These are phyloP conservation scores for Fusarium sp. DNA, from an alignment of 2,329 filamentous ascomycete species.

Conservation along the genomic window DNA sequence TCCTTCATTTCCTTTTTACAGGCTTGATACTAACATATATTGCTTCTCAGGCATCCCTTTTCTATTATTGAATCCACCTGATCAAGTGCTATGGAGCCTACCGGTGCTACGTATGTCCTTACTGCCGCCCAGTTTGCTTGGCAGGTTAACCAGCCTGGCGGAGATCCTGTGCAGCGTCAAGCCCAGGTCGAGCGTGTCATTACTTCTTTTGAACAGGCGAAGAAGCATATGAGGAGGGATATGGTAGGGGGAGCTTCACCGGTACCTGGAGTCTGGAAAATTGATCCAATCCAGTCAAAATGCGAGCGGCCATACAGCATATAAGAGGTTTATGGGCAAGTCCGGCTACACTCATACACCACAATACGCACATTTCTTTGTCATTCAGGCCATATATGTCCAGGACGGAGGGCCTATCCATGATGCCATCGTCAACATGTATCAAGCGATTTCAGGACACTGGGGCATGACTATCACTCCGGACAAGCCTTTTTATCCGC, in stretches of 20 bases:
- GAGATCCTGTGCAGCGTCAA: not conserved
- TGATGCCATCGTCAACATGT: too few relatives aligned
- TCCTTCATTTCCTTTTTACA: accelerated
- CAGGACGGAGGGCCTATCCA: too few relatives aligned
- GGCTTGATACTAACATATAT: not conserved
- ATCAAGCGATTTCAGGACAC: too few relatives aligned
- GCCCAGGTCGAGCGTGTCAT: too few relatives aligned
- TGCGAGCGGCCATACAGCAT: not conserved
- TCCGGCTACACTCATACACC: too few relatives aligned
- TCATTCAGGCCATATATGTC: not conserved
- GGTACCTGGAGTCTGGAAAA: not conserved
- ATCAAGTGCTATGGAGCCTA: not conserved
- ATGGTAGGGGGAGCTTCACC: too few relatives aligned
- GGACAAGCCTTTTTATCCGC: too few relatives aligned
- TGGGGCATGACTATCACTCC: too few relatives aligned
- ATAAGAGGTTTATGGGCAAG: not conserved
- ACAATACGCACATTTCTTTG: not conserved
- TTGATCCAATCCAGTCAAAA: not conserved
- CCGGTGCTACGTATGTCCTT: not conserved
- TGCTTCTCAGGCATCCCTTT: not conserved
- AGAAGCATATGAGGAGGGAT: too few relatives aligned
- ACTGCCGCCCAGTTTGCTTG: not conserved
- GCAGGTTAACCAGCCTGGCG: not conserved
- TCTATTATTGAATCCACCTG: not conserved
- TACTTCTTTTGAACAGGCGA: too few relatives aligned